These are phyloP conservation scores for Monilinia aucupariae DNA, from an alignment of 2,329 filamentous ascomycete species.

Conservation along the genomic window DNA sequence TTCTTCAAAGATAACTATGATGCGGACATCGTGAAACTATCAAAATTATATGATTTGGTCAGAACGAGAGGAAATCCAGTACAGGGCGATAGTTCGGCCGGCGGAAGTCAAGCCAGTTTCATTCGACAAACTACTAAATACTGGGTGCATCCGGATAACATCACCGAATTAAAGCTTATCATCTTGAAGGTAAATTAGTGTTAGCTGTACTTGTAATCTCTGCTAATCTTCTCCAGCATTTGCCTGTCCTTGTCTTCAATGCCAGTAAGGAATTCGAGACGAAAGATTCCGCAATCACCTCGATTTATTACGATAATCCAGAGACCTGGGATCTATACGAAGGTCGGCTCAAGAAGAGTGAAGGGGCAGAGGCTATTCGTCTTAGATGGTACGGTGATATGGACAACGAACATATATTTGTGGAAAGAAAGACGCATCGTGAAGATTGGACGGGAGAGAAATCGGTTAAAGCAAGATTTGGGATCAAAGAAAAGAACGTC, in stretches of 20 bases:
- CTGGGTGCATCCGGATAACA: slow-evolving; percentile 98
- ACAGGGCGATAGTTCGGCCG: slow-evolving; percentile 86
- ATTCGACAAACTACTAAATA: slow-evolving; percentile 98
- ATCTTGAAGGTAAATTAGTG: slow-evolving; percentile 64
- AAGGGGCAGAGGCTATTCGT: slow-evolving; percentile 93
- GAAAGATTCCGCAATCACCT: slow-evolving; percentile 90
- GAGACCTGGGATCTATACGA: slow-evolving; percentile 92
- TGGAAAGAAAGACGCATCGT: slow-evolving; percentile 95
- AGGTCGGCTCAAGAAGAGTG: slow-evolving; percentile 93
- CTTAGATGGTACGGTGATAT: slow-evolving; percentile 97
- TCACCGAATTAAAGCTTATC: slow-evolving; percentile 95
- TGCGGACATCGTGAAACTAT: slow-evolving; percentile 88
- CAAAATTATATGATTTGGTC: slow-evolving; percentile 90
- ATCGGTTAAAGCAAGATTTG: slow-evolving; percentile 94
- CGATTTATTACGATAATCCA: slow-evolving; percentile 96
- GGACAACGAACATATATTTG: slow-evolving; percentile 90
- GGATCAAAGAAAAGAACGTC: slow-evolving; percentile 94
- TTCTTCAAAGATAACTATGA: slow-evolving; percentile 99
- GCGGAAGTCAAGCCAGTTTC: slow-evolving; percentile 90
- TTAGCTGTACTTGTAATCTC: not conserved
- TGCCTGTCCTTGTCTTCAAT: slow-evolving; percentile 96
- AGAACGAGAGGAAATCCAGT: slow-evolving; percentile 87
- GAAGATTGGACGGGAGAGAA: slow-evolving; percentile 99
- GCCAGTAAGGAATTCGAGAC: slow-evolving; percentile 91
- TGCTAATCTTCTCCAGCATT: slow-evolving; percentile 50